Evolutionary conservation across 306 rosid genomes (phyloP).

Genomic region (Canavalia ensiformis): DNA sequence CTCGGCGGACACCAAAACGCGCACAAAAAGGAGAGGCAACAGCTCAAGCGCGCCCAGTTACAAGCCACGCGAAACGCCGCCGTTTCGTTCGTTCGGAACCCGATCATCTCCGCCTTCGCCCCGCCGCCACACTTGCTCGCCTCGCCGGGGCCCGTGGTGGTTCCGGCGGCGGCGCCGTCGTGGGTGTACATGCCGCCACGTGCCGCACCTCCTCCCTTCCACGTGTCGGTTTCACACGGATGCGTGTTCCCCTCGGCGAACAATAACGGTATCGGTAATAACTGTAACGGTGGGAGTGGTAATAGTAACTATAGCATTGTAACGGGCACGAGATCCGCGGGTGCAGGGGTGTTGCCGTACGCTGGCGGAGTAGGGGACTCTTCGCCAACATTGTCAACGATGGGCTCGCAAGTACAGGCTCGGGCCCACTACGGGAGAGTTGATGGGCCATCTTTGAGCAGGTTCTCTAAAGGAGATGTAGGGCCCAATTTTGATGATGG

Average conservation of each 20-base stretch:
- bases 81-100: slow-evolving; percentile 78
- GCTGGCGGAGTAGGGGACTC: slow-evolving; percentile 63
- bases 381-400: slow-evolving; percentile 53
- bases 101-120: slow-evolving; percentile 84
- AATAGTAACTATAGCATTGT: slow-evolving; percentile 7
- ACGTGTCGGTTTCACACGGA: slow-evolving; percentile 84
- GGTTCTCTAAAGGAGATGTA: slow-evolving; percentile 64
- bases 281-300: not conserved
- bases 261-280: not conserved
- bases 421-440: slow-evolving; percentile 60
- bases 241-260: slow-evolving; percentile 61
- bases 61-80: slow-evolving; percentile 83
- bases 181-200: slow-evolving; percentile 80
- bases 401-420: slow-evolving; percentile 64
- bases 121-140: slow-evolving; percentile 84
- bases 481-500: slow-evolving; percentile 83
- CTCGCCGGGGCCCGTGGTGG: slow-evolving; percentile 58
- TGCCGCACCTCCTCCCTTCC: slow-evolving; percentile 69
- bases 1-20: slow-evolving; percentile 94
- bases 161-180: slow-evolving; percentile 59
- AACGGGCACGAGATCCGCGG: slow-evolving; percentile 52
- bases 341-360: slow-evolving; percentile 55
- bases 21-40: slow-evolving; percentile 88
- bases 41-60: slow-evolving; percentile 84
- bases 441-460: slow-evolving; percentile 76